Evolutionary conservation across 768 basidiomycete species (phyloP).

Genomic region (Guyanaporus albipodus): DNA sequence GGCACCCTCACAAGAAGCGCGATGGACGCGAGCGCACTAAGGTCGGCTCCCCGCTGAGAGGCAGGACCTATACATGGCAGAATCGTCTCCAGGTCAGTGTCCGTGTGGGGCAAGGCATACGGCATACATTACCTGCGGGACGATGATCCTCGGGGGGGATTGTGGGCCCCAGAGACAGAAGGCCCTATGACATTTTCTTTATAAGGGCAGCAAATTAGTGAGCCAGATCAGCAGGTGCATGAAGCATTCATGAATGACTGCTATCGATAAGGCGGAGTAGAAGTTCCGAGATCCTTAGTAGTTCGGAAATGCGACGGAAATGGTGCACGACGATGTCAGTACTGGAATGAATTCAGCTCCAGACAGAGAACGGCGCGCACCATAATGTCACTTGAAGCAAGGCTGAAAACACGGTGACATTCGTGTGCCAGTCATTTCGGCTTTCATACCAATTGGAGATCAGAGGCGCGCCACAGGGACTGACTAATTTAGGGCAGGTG

Average conservation of each 20-base stretch:
- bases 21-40: slow-evolving; percentile 63
- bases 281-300: slow-evolving; percentile 22
- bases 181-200: slow-evolving; percentile 22
- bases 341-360: slow-evolving; percentile 21
- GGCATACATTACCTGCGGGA: slow-evolving; percentile 30
- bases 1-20: slow-evolving; percentile 66
- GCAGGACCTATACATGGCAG: slow-evolving; percentile 25
- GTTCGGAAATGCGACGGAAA: slow-evolving; percentile 25
- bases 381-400: slow-evolving; percentile 7
- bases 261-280: slow-evolving; percentile 31
- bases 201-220: slow-evolving; percentile 24
- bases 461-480: slow-evolving; percentile 28
- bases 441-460: slow-evolving; percentile 9
- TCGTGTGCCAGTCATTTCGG: slow-evolving; percentile 8
- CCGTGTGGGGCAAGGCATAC: slow-evolving; percentile 10
- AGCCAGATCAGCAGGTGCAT: slow-evolving; percentile 23
- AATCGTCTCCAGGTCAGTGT: slow-evolving; percentile 9
- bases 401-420: slow-evolving; percentile 12
- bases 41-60: slow-evolving; percentile 44
- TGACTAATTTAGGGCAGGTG: slow-evolving; percentile 34
- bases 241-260: slow-evolving; percentile 15
- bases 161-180: slow-evolving; percentile 31
- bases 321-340: slow-evolving; percentile 17
- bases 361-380: slow-evolving; percentile 10
- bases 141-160: slow-evolving; percentile 29